Percentiles rank a stretch among this genome's conserved stretches.
These are phyloP conservation scores for Logfia minima DNA, from an alignment of 129 eudicot species.

Conservation along the genomic window DNA sequence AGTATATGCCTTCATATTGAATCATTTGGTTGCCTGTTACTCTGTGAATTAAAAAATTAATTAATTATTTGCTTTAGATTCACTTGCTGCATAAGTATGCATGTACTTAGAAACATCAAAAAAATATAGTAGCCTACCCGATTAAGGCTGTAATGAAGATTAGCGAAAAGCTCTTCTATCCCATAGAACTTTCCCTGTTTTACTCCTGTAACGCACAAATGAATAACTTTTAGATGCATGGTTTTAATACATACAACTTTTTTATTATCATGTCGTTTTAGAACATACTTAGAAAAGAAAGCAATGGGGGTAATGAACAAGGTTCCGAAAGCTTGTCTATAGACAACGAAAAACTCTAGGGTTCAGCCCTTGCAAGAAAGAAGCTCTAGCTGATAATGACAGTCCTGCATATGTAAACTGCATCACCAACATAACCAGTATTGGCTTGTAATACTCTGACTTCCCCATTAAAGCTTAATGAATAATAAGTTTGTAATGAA, in stretches of 20 bases:
- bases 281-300: constrained; percentile 36
- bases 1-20: constrained; percentile 63
- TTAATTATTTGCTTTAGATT: neutral
- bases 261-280: no score
- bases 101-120: neutral
- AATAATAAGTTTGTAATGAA: neutral
- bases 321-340: constrained; percentile 59
- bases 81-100: neutral
- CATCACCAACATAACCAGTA: constrained; percentile 42
- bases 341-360: constrained; percentile 66
- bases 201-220: constrained; percentile 30
- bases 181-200: constrained; percentile 30
- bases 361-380: constrained; percentile 62
- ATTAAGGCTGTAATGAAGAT: constrained; percentile 51
- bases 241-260: no score
- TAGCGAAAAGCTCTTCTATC: constrained; percentile 52
- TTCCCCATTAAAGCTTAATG: constrained; percentile 1
- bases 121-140: constrained; percentile 41
- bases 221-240: neutral
- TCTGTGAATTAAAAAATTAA: constrained; percentile 40
- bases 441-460: constrained; percentile 46
- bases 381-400: constrained; percentile 47
- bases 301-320: constrained; percentile 60
- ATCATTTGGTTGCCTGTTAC: constrained; percentile 66
- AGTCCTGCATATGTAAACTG: constrained; percentile 55